These are phyloP conservation scores for Trichothecium roseum DNA, from an alignment of 2,329 filamentous ascomycete species.

Conservation along the genomic window DNA sequence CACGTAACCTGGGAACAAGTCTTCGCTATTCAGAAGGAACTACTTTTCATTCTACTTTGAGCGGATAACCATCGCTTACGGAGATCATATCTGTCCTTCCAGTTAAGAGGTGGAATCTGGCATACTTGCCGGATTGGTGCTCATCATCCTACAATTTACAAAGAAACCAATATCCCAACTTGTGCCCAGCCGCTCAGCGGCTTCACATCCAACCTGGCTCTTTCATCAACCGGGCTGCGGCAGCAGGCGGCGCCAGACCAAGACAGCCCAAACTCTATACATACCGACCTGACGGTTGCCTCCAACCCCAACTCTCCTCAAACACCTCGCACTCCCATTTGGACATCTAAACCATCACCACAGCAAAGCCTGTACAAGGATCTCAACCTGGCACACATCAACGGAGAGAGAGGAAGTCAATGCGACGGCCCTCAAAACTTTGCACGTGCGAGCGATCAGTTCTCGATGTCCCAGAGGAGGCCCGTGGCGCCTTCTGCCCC, in stretches of 20 bases:
- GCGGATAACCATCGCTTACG: no score
- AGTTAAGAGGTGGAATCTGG: not conserved
- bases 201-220: slow-evolving; percentile 21
- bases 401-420: slow-evolving; percentile 33
- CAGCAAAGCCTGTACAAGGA: not conserved
- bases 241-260: slow-evolving; percentile 20
- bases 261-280: slow-evolving; percentile 19
- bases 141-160: slow-evolving; percentile 20
- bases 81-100: no score
- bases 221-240: slow-evolving; percentile 20
- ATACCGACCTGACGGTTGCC: slow-evolving; percentile 20
- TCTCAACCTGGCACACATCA: not conserved
- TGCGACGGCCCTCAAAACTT: slow-evolving; percentile 44
- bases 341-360: slow-evolving; percentile 10
- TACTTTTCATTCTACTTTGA: no score
- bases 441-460: slow-evolving; percentile 44
- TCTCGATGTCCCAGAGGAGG: slow-evolving; percentile 55
- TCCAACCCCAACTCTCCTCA: slow-evolving; percentile 22
- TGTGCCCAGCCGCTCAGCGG: slow-evolving; percentile 2
- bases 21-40: no score
- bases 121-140: slow-evolving; percentile 11
- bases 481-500: slow-evolving; percentile 45
- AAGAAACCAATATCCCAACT: slow-evolving; percentile 19
- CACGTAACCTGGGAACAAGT: no score
- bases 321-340: slow-evolving; percentile 23